These are phyloP conservation scores for Coriaria nepalensis DNA, from an alignment of 306 rosid species.

Conservation along the genomic window DNA sequence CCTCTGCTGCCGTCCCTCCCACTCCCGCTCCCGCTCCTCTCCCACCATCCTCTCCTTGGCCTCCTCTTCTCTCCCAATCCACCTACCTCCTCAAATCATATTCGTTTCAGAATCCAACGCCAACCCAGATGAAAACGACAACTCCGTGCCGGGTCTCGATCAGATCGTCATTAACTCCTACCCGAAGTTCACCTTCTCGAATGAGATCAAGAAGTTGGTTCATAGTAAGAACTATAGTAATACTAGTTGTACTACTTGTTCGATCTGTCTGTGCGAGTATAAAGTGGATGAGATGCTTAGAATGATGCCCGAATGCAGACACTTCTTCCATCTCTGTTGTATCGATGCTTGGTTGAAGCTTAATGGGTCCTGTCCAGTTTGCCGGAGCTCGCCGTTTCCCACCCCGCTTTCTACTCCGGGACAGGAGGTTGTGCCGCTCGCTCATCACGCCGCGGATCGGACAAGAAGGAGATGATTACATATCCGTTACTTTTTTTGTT, in stretches of 20 bases:
- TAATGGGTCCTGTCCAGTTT: constrained; percentile 88
- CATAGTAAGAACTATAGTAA: constrained; percentile 1
- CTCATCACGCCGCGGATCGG: constrained; percentile 64
- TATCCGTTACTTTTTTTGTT: too few species aligned
- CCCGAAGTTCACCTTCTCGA: constrained; percentile 43
- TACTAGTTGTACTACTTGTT: constrained; percentile 50
- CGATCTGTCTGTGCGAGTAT: constrained; percentile 79
- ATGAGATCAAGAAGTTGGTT: constrained; percentile 7
- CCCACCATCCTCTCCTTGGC: not conserved
- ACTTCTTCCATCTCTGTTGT: constrained; percentile 59
- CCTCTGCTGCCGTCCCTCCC: constrained; percentile 33
- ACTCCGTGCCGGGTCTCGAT: constrained; percentile 38
- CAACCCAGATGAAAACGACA: constrained; percentile 17
- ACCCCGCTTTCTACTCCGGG: constrained; percentile 78
- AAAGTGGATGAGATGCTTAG: constrained; percentile 72
- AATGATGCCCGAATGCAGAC: constrained; percentile 95
- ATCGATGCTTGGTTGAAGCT: constrained; percentile 87
- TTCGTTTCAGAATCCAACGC: constrained; percentile 60
- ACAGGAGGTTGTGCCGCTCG: constrained; percentile 77
- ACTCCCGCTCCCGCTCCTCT: constrained; percentile 9
- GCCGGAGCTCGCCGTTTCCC: constrained; percentile 83
- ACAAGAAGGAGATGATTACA: constrained; percentile 28
- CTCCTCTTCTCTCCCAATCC: constrained; percentile 10
- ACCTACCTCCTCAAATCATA: constrained; percentile 56
- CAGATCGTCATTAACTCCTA: constrained; percentile 62